Evolutionary conservation across 2,329 filamentous ascomycete species (phyloP).

Genomic region (Aureobasidium sp.): DNA sequence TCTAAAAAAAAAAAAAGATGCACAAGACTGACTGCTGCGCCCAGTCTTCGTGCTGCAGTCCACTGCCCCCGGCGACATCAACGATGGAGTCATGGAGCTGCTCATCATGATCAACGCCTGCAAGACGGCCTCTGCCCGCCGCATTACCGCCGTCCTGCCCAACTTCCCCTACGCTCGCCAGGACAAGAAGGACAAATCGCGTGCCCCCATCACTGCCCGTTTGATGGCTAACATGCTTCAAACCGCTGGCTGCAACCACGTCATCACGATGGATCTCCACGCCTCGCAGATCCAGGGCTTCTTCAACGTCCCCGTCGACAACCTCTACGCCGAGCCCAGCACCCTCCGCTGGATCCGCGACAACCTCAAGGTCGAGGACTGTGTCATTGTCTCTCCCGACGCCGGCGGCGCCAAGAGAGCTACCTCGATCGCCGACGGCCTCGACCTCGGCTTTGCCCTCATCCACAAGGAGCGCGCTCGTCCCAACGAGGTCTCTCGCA

Average conservation of each 20-base stretch:
- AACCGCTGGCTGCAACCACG: slow-evolving; percentile 83
- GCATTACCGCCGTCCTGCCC: slow-evolving; percentile 90
- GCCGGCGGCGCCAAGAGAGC: slow-evolving; percentile 90
- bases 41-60: slow-evolving; percentile 90
- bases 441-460: slow-evolving; percentile 83
- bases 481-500: slow-evolving; percentile 83
- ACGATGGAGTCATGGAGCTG: slow-evolving; percentile 95
- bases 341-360: slow-evolving; percentile 86
- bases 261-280: slow-evolving; percentile 95
- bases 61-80: slow-evolving; percentile 90
- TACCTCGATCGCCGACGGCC: slow-evolving; percentile 83
- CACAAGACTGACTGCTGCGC: slow-evolving; percentile 18
- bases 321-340: slow-evolving; percentile 89
- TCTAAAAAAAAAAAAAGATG: background rate
- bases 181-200: slow-evolving; percentile 94
- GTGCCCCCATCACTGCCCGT: slow-evolving; percentile 93
- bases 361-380: slow-evolving; percentile 71
- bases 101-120: slow-evolving; percentile 98
- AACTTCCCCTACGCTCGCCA: slow-evolving; percentile 96
- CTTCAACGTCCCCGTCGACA: slow-evolving; percentile 74
- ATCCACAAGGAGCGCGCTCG: slow-evolving; percentile 94
- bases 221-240: slow-evolving; percentile 97
- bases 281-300: slow-evolving; percentile 92
- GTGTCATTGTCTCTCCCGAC: slow-evolving; percentile 90
- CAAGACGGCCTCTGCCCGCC: slow-evolving; percentile 72